These are phyloP conservation scores for Ogataea ganodermae DNA, from an alignment of 805 yeast species.

Conservation along the genomic window DNA sequence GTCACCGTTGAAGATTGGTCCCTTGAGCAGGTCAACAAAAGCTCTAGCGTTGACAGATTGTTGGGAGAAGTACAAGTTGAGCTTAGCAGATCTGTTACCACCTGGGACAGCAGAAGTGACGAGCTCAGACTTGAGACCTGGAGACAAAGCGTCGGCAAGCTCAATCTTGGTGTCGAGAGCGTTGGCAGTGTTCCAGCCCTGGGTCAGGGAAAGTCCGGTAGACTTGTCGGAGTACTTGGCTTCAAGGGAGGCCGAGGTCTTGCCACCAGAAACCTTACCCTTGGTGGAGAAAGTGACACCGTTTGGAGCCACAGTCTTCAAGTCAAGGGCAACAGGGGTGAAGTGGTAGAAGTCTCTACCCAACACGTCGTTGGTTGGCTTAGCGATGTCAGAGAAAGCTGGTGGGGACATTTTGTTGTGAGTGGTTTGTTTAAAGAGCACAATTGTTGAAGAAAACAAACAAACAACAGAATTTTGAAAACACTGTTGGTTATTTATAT, in stretches of 20 bases:
- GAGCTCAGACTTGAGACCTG: slow-evolving; percentile 92
- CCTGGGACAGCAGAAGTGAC: slow-evolving; percentile 88
- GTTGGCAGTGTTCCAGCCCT: slow-evolving; percentile 97
- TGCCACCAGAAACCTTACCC: slow-evolving; percentile 82
- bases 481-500: slow-evolving; percentile 2
- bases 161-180: slow-evolving; percentile 90
- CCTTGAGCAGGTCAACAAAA: slow-evolving; percentile 91
- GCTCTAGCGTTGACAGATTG: slow-evolving; percentile 93
- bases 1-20: slow-evolving; percentile 95
- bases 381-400: slow-evolving; percentile 90
- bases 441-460: background rate
- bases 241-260: slow-evolving; percentile 87
- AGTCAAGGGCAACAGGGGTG: slow-evolving; percentile 82
- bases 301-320: slow-evolving; percentile 92
- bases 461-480: background rate
- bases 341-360: slow-evolving; percentile 92
- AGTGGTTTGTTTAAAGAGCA: background rate
- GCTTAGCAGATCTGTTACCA: slow-evolving; percentile 79
- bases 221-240: slow-evolving; percentile 92
- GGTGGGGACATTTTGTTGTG: slow-evolving; percentile 67
- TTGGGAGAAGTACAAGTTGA: slow-evolving; percentile 89
- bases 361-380: slow-evolving; percentile 87
- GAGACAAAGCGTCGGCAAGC: slow-evolving; percentile 86
- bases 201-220: slow-evolving; percentile 89
- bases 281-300: slow-evolving; percentile 94